These are phyloP conservation scores for Hemisphaericaspora nanyangensis DNA, from an alignment of 805 yeast genomes.

Conservation along the genomic window DNA sequence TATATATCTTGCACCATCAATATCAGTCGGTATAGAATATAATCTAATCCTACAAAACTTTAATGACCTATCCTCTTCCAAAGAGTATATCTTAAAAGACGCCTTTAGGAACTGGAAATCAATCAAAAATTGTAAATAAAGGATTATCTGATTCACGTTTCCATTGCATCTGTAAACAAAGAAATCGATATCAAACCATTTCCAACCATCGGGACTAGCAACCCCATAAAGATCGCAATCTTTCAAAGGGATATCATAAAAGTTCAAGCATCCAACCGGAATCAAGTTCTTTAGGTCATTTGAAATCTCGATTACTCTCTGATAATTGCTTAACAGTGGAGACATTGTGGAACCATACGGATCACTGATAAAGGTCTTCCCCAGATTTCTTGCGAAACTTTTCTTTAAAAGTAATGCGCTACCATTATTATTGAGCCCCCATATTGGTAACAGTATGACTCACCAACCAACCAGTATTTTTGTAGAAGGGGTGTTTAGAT, in stretches of 20 bases:
- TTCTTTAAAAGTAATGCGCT: no score
- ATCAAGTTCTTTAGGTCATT: constrained; percentile 37
- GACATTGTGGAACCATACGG: background rate
- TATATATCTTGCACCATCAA: constrained; percentile 27
- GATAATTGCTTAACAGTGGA: constrained; percentile 8
- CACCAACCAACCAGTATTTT: no score
- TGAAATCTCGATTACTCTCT: constrained; percentile 29
- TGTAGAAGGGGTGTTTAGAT: no score
- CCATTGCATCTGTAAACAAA: constrained; percentile 14
- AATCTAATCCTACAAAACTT: constrained; percentile 36
- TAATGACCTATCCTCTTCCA: constrained; percentile 11
- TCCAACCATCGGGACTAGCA: constrained; percentile 40
- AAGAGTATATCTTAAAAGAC: constrained; percentile 31
- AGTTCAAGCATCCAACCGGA: constrained; percentile 49
- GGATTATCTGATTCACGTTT: constrained; percentile 19
- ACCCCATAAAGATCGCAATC: constrained; percentile 31
- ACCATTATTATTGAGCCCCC: background rate
- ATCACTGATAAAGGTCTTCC: no score
- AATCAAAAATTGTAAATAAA: constrained; percentile 42
- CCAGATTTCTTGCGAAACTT: no score
- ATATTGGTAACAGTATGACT: no score
- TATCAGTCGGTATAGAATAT: constrained; percentile 47
- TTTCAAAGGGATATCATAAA: constrained; percentile 39
- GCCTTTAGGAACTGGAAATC: constrained; percentile 38
- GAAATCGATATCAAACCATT: constrained; percentile 51